Evolutionary conservation across 805 yeast species (phyloP).

Genomic region (Wickerhamiella domercqiae): DNA sequence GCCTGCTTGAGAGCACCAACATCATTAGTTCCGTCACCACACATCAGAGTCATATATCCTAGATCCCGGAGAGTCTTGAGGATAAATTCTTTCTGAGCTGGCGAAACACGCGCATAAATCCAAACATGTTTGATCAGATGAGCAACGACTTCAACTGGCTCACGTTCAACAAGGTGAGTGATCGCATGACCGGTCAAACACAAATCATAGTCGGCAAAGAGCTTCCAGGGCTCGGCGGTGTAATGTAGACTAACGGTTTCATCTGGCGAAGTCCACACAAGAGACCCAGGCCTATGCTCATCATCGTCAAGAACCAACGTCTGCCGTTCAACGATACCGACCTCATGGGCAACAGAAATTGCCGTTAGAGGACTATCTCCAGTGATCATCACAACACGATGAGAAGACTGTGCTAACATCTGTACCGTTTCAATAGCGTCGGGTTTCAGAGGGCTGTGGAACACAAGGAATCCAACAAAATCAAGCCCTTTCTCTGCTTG

Average conservation of each 20-base stretch:
- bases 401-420: conserved; percentile 90
- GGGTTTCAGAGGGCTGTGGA: conserved; percentile 90
- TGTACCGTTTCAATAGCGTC: conserved; percentile 83
- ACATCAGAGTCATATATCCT: conserved; percentile 92
- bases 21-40: conserved; percentile 99
- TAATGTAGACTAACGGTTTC: conserved; percentile 52
- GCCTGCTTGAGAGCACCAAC: conserved; percentile 99
- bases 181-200: conserved; percentile 92
- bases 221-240: conserved; percentile 26
- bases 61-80: conserved; percentile 66
- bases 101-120: conserved; percentile 97
- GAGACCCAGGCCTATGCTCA: conserved; percentile 47
- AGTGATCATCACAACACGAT: conserved; percentile 93
- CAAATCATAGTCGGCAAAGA: conserved; percentile 59
- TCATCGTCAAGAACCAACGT: conserved; percentile 75
- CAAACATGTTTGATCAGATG: conserved; percentile 76
- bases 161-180: conserved; percentile 33
- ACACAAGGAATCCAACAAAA: conserved; percentile 88
- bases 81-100: conserved; percentile 85
- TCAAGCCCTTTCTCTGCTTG: conserved; percentile 56
- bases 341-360: conserved; percentile 92
- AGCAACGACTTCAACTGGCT: conserved; percentile 35
- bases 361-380: conserved; percentile 99
- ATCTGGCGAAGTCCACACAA: conserved; percentile 74
- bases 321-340: conserved; percentile 68